phyloP scores from a whole-genome alignment of 1,284 basidiomycete genomes.

The Sporisorium exsertum region DNA sequence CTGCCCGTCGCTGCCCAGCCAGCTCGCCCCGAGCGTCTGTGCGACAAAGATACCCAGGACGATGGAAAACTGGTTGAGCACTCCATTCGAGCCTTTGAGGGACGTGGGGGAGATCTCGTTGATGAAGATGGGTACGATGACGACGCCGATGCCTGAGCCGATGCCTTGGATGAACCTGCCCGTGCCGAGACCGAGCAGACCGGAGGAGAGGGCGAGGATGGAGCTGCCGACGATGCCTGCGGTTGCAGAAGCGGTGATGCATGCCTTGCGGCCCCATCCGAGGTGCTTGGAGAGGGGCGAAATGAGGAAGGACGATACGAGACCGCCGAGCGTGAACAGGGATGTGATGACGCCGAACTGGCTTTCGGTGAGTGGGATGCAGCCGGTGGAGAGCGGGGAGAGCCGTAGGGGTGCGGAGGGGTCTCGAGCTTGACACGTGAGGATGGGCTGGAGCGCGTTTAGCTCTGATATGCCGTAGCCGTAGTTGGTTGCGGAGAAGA shows the following conservation, averaged over 20 bases:
- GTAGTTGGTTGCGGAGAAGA: constrained; percentile 60
- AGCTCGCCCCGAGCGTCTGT: constrained; percentile 69
- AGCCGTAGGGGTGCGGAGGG: constrained; percentile 9
- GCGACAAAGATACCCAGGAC: constrained; percentile 68
- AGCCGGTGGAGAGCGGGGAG: constrained; percentile 34
- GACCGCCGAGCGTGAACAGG: constrained; percentile 87
- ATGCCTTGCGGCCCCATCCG: constrained; percentile 30
- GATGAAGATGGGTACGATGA: constrained; percentile 86
- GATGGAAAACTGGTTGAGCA: constrained; percentile 77
- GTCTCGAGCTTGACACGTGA: constrained; percentile 40
- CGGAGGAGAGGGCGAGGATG: constrained; percentile 27
- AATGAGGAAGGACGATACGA: constrained; percentile 74
- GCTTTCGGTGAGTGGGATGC: constrained; percentile 46
- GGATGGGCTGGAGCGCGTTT: constrained; percentile 58
- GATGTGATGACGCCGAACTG: constrained; percentile 83
- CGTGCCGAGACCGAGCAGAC: constrained; percentile 15
- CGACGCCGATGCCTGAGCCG: constrained; percentile 84
- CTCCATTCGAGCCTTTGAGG: constrained; percentile 80
- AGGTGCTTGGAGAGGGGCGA: constrained; percentile 34
- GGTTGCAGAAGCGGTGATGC: constrained; percentile 37
- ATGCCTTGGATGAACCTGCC: constrained; percentile 78
- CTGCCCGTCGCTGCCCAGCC: constrained; percentile 33
- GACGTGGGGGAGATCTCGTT: constrained; percentile 81
- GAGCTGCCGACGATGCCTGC: constrained; percentile 26
- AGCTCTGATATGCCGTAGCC: constrained; percentile 66